Evolutionary conservation across 495 filamentous ascomycete genomes (phyloP).

Genomic region (Copromyces sp.): DNA sequence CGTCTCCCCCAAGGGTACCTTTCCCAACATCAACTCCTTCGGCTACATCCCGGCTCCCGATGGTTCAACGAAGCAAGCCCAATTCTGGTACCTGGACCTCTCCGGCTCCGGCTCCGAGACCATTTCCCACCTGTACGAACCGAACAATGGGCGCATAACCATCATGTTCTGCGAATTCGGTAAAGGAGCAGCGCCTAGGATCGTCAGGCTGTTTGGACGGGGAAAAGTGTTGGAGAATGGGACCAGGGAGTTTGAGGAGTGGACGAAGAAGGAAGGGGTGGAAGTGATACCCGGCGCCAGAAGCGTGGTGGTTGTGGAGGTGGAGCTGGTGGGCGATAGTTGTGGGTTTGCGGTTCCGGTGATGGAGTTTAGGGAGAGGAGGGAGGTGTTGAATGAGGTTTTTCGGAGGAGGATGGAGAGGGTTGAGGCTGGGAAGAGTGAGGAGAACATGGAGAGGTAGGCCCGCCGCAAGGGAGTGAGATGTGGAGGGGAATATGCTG

Average conservation of each 20-base stretch:
- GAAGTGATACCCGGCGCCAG: slow-evolving; percentile 39
- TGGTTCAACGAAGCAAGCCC: slow-evolving; percentile 17
- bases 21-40: slow-evolving; percentile 34
- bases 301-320: slow-evolving; percentile 52
- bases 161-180: slow-evolving; percentile 62
- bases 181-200: slow-evolving; percentile 36
- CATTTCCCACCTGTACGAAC: slow-evolving; percentile 59
- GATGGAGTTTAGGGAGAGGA: slow-evolving; percentile 40
- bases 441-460: slow-evolving; percentile 43
- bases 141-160: slow-evolving; percentile 56
- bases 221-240: slow-evolving; percentile 55
- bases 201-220: slow-evolving; percentile 59
- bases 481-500: neutral
- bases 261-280: slow-evolving; percentile 37
- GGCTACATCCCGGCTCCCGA: slow-evolving; percentile 32
- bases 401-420: slow-evolving; percentile 34
- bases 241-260: slow-evolving; percentile 32
- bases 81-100: slow-evolving; percentile 60
- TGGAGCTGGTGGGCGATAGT: slow-evolving; percentile 51
- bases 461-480: neutral
- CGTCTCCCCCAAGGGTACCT: slow-evolving; percentile 58
- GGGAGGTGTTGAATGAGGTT: slow-evolving; percentile 36
- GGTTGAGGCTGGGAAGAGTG: slow-evolving; percentile 30
- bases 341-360: slow-evolving; percentile 46
- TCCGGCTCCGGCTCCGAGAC: slow-evolving; percentile 66